phyloP scores from a whole-genome alignment of 2,329 filamentous ascomycete genomes.

The Coniella vitis region DNA sequence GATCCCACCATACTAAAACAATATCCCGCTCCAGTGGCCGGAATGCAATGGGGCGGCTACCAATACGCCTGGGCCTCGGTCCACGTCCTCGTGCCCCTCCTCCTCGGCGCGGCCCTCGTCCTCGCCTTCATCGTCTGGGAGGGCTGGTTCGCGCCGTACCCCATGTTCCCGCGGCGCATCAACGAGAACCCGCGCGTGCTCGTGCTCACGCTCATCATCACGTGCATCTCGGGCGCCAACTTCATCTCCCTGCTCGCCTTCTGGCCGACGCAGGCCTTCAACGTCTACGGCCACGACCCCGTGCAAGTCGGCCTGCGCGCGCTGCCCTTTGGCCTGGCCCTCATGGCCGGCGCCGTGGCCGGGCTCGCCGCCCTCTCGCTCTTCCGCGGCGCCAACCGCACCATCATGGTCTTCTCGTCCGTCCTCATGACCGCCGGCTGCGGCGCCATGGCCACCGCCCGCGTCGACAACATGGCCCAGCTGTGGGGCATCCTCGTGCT shows the following conservation, averaged over 20 bases:
- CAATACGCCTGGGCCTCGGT: constrained; percentile 30
- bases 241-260: constrained; percentile 51
- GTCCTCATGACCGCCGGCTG: constrained; percentile 59
- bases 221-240: constrained; percentile 52
- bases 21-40: constrained; percentile 29
- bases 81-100: constrained; percentile 32
- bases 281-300: constrained; percentile 59
- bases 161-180: constrained; percentile 35
- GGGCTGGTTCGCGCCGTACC: constrained; percentile 30
- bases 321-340: constrained; percentile 57
- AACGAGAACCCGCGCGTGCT: constrained; percentile 41
- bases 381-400: constrained; percentile 50
- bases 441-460: constrained; percentile 45
- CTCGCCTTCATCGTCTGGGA: constrained; percentile 31
- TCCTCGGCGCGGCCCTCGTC: constrained; percentile 33
- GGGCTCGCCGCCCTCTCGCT: constrained; percentile 50
- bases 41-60: constrained; percentile 35
- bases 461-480: constrained; percentile 43
- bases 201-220: constrained; percentile 47
- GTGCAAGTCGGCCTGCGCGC: constrained; percentile 57
- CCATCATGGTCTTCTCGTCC: constrained; percentile 52
- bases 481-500: constrained; percentile 54
- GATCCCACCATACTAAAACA: too few species aligned
- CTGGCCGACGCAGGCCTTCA: constrained; percentile 59
- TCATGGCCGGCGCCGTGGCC: constrained; percentile 54